Evolutionary conservation across 1,284 basidiomycete species (phyloP).

Genomic region (Leccinum griseonigrum): DNA sequence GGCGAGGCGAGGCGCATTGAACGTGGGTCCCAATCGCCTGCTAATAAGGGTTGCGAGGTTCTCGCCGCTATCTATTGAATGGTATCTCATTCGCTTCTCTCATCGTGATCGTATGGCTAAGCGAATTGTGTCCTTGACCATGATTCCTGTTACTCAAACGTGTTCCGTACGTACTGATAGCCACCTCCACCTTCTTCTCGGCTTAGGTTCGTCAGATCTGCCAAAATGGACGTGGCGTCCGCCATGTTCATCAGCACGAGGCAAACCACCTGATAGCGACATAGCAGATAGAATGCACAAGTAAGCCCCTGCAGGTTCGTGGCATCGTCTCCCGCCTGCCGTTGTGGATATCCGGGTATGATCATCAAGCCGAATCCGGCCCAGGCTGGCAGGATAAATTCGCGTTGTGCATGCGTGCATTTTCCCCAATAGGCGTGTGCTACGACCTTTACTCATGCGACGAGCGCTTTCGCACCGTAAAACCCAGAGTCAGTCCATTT

Average conservation of each 20-base stretch:
- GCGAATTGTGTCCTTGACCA: neutral
- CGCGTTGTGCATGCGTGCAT: neutral
- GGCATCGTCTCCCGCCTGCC: neutral
- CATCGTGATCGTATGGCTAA: neutral
- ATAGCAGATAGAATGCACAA: neutral
- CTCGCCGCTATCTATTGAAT: neutral
- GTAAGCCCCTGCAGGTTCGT: neutral
- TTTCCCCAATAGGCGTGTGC: neutral
- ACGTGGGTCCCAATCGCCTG: neutral
- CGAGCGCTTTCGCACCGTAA: neutral
- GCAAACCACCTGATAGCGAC: neutral
- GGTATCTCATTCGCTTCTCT: neutral
- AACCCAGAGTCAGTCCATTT: neutral
- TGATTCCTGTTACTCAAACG: neutral
- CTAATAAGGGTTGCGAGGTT: neutral
- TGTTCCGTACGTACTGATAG: neutral
- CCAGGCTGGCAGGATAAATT: neutral
- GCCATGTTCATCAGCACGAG: neutral
- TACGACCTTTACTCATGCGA: neutral
- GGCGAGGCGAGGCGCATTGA: neutral
- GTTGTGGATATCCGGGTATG: neutral
- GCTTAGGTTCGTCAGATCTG: neutral
- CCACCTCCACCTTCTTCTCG: neutral
- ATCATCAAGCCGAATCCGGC: neutral
- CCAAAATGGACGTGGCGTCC: neutral